Percentiles rank a stretch among this genome's conserved stretches.
These are phyloP conservation scores for Starmerella scarabaei DNA, from an alignment of 805 yeast genomes.

Conservation along the genomic window DNA sequence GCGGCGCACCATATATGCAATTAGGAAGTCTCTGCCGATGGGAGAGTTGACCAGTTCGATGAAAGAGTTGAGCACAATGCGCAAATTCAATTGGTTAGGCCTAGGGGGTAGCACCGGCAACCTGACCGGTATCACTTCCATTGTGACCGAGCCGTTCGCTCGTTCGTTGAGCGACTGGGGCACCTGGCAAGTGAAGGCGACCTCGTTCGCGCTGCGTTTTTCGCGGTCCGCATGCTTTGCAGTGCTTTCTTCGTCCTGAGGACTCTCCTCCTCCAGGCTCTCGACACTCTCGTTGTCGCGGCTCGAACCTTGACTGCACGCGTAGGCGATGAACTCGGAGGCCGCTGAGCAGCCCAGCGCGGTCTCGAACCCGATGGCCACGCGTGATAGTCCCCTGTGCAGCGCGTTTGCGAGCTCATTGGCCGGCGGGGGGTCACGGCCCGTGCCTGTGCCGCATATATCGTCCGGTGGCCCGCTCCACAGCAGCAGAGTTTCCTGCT, in stretches of 20 bases:
- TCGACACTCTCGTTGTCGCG: too few species aligned
- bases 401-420: not conserved
- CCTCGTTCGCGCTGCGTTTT: not conserved
- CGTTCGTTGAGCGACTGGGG: not conserved
- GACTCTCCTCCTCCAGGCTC: not conserved
- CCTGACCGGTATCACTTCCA: not conserved
- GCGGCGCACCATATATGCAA: conserved; percentile 40
- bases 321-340: conserved; percentile 65
- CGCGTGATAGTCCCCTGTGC: conserved; percentile 32
- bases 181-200: not conserved
- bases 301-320: conserved; percentile 46
- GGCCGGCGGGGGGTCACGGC: not conserved
- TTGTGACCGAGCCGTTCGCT: not conserved
- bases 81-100: conserved; percentile 41
- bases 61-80: conserved; percentile 42
- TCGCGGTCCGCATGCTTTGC: not conserved
- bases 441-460: conserved; percentile 16
- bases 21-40: conserved; percentile 49
- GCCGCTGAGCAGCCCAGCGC: conserved; percentile 74
- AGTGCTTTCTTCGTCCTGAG: not conserved
- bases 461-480: conserved; percentile 59
- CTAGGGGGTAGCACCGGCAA: conserved; percentile 44
- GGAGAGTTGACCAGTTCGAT: conserved; percentile 49
- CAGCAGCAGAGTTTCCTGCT: conserved; percentile 86
- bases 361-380: conserved; percentile 83